These are phyloP conservation scores for Fusarium longipes DNA, from an alignment of 2,329 filamentous ascomycete genomes.

Conservation along the genomic window DNA sequence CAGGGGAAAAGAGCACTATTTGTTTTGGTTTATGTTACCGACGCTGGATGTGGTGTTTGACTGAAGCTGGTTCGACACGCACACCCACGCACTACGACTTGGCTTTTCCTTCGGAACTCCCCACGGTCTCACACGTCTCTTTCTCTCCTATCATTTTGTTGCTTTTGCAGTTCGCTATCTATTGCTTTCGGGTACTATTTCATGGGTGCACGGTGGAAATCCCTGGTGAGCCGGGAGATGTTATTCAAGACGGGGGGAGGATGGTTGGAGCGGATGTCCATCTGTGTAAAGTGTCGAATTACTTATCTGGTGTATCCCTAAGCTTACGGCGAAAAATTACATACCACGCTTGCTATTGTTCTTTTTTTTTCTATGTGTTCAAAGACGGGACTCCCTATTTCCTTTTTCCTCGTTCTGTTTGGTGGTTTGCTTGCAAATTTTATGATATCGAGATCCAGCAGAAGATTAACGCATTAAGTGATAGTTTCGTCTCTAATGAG, in stretches of 20 bases:
- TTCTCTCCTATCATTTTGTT: conserved; percentile 35
- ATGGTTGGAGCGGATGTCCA: conserved; percentile 17
- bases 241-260: conserved; percentile 37
- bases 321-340: conserved; percentile 47
- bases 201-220: conserved; percentile 25
- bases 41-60: conserved; percentile 33
- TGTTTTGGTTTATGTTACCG: conserved; percentile 39
- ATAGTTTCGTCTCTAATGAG: conserved; percentile 19
- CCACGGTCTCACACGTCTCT: conserved; percentile 28
- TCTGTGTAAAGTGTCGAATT: conserved; percentile 42
- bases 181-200: conserved; percentile 25
- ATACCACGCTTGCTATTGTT: conserved; percentile 41
- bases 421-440: conserved; percentile 7
- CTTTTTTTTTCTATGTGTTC: conserved; percentile 34
- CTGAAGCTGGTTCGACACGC: conserved; percentile 28
- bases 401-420: neutral
- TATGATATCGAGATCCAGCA: conserved; percentile 11
- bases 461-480: conserved; percentile 24
- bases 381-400: conserved; percentile 26
- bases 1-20: conserved; percentile 49
- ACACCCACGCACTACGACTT: conserved; percentile 22
- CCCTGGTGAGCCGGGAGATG: conserved; percentile 24
- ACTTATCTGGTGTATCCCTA: conserved; percentile 44
- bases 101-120: conserved; percentile 26
- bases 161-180: conserved; percentile 30